Evolutionary conservation across 164 flowering plant species (phyloP).

Genomic region (Vitis labrusca): DNA sequence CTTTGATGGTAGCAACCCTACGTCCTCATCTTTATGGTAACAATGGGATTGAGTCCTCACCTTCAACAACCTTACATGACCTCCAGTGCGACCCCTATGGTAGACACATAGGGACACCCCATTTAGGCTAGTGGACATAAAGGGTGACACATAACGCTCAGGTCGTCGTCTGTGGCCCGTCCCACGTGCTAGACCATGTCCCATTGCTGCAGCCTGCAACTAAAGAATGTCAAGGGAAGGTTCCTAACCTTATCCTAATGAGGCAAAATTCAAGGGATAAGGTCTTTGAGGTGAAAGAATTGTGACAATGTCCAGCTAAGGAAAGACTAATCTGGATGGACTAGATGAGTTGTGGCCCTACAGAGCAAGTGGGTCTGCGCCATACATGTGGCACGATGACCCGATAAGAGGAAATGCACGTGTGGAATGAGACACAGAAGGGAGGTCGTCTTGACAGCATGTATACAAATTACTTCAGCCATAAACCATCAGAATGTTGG

Average conservation of each 20-base stretch:
- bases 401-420: background rate
- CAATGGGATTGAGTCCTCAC: background rate
- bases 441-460: background rate
- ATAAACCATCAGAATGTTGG: constrained; percentile 1
- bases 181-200: background rate
- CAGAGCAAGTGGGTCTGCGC: background rate
- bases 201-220: background rate
- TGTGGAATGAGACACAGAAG: background rate
- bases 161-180: background rate
- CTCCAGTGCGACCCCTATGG: background rate
- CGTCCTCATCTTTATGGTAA: background rate
- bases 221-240: background rate
- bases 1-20: background rate
- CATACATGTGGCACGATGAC: background rate
- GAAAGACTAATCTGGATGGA: background rate
- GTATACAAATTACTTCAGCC: background rate
- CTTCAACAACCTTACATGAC: background rate
- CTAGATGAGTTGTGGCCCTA: background rate
- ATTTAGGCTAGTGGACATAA: too few relatives aligned
- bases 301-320: background rate
- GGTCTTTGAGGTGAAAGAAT: background rate
- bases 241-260: constrained; percentile 1
- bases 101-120: background rate
- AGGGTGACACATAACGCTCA: background rate
- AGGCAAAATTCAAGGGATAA: background rate